Base-by-base conservation (phyloP, 2,329 filamentous ascomycete genomes). In the Aspergillus sp. region DNA sequence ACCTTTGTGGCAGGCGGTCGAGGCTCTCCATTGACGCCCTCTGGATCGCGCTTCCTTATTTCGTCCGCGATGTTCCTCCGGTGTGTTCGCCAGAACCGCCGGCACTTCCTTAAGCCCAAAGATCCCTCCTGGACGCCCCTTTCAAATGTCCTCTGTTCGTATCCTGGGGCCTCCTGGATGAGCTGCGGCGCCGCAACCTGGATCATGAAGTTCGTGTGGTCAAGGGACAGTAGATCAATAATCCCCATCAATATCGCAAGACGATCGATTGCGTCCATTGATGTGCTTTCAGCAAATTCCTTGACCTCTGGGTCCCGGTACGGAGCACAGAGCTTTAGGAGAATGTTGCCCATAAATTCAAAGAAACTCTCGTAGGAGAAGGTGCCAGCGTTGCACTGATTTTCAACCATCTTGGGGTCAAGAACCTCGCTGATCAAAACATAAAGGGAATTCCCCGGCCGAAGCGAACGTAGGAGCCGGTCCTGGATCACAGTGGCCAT, bases 311-410 rank as follows among this genome's bases (percentile, higher is more conserved):
- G 62, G 46, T 80, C 76, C 15, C 76, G 69, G 44, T 76, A 76
- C 2, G 76, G 76, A 4, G 76, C 76, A 47, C 76, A 80, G 7
- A 80, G 69, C 47, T 77, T 76, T 1, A 75, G 74, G 14, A 80
- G 57, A 17, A 80, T 71, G 29, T 64, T 67, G 20, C 71, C 68
- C 65, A 80, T 78, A 44, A 78, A 80, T 10, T 63, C 57, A 51
- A 80, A 80, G 55, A 80, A 78, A 26, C 69, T 70, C 30, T 71
- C 67, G 40, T 80, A 80, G 0, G 74, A 79, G 48, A 80, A 80
- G 10, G 72, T 60, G 4, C 73, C 73, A 30, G 72, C 70, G 19
- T 64, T 67, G 50, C 72, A 75, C 47, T 80, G 74, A 29, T 64
- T 67, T 31, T 64, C 66, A 33, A 80, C 68, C 41, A 72, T 57